Base-by-base conservation (phyloP, 2,329 filamentous ascomycete genomes). In the Escovopsis sp. region DNA sequence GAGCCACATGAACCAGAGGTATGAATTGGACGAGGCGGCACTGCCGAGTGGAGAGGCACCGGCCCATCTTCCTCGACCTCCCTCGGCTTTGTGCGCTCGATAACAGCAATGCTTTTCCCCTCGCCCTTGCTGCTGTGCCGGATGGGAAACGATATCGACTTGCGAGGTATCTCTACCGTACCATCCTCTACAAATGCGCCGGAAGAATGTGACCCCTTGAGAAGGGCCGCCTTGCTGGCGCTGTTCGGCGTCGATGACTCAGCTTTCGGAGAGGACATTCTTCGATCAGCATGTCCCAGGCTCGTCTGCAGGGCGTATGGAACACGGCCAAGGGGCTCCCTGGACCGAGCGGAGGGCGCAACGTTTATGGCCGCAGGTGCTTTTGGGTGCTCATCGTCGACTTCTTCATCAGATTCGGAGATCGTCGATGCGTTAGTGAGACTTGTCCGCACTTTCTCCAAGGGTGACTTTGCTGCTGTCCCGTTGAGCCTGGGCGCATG, bases 1-100 rank as follows among this genome's bases (percentile, higher is more conserved):
- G 67, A 71, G 2, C 62, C 62, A 7, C 70, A 69, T 0, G 73
- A 75, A 2, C 65, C 70, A 8, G 70, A 69, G 8, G 65, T 67
- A 39, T 70, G 66, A 16, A 62, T 60, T 15, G 62, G 58, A 7
- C 65, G 61, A 29, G 53, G 50, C n/a, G 50, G 47, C 25, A 45
- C 42, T 12, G 47, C 50, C 31, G 44, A 41, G 34, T 56, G 53
- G 24, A 52, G 40, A 13, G 47, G 45, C 15, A 48, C 42, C 1
- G 45, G 42, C 6, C 45, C 42, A 13, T 58, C 55, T n/a, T 62
- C 57, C 13, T 62, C 60, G 5, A 59, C 56, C 10, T 64, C 60
- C n/a, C 48, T 51, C 1, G 54, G 54, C 43, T 48, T 54, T 12
- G 49, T 50, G 9, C 59, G 61, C 39, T 70, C 65, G 20, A 63